Evolutionary conservation across 768 basidiomycete species (phyloP), one percentile per base, ranked within the genome.

Genomic region (Ramaria sp.): DNA sequence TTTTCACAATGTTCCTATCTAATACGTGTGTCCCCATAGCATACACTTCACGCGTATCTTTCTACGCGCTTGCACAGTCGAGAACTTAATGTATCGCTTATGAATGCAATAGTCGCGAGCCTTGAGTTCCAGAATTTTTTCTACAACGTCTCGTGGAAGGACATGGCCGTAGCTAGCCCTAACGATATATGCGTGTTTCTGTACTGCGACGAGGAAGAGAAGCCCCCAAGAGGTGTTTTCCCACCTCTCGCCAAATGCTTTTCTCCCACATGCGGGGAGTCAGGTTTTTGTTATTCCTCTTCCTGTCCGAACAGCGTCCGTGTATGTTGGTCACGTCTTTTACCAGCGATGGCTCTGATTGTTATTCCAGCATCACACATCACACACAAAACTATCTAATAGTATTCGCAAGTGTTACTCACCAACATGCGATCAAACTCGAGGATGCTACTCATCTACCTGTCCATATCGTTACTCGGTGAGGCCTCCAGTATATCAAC

Each of bases 241-340:
- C 95, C 92, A 1, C 79, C 85, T 69, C 71, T 96, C 56, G 94
- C 94, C 5, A 78, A 82, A 60, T 99, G 96, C 66, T 97, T 95
- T 68, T 82, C 86, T 1, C 83, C 90, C 0, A 85, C 79, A 55
- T 97, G 94, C 65, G 79, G 78, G 42, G 91, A 91, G 30, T 88
- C 83, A 25, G 67, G 71, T 9, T 75, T 81, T 2, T 96, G 93
- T 65, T 96, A 94, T 67, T 81, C 89, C 1, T 85, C 78, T 66
- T 74, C 78, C 7, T 96, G 93, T 69, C 88, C 88, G 5, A 30
- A 55, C 18, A 50, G 24, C 5, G 16, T 3, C 34, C 48, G 32
- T 12, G 48, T 50, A 37, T 24, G 41, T 37, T 2, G 16, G 42
- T 42, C n/a, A 16, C 7, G 7, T 24, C 28, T 36, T 12, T 37